phyloP scores from a whole-genome alignment of 805 yeast genomes.

The Candida piceae region DNA sequence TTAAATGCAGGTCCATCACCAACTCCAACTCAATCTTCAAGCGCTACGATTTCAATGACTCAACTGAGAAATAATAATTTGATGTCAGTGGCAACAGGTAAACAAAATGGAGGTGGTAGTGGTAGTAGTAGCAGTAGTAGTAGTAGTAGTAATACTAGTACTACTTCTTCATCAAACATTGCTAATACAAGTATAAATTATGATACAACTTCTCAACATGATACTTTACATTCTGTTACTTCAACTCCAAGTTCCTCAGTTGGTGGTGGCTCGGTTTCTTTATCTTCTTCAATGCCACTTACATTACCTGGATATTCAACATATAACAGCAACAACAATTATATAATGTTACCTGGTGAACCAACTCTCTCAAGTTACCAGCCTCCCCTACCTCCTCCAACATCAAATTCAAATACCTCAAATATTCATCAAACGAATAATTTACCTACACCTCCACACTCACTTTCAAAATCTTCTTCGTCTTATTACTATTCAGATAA shows the following conservation, averaged over 20 bases:
- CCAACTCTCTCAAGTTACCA: background rate
- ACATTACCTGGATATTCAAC: background rate
- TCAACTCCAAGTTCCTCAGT: background rate
- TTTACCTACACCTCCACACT: background rate
- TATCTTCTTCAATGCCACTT: too few species aligned
- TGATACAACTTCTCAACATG: background rate
- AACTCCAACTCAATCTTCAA: background rate
- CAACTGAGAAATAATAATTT: background rate
- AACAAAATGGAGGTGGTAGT: background rate
- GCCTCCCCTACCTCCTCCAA: background rate
- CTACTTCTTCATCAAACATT: too few species aligned
- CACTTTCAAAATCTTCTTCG: background rate
- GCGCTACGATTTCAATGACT: background rate
- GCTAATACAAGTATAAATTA: too few species aligned
- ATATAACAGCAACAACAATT: background rate
- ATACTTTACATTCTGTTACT: background rate
- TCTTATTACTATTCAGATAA: slow-evolving; percentile 2
- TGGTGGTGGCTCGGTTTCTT: too few species aligned
- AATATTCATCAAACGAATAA: too few species aligned
- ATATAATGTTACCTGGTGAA: background rate
- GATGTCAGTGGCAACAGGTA: background rate
- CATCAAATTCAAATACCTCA: too few species aligned
- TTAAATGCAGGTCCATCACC: background rate
- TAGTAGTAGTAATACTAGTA: too few species aligned
- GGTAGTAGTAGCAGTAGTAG: too few species aligned